A percentile compares a stretch with the other conserved stretches of the same genome.
Conservation (phyloP, 768 basidiomycete genomes). For the Hysterangium stoloniferum region DNA sequence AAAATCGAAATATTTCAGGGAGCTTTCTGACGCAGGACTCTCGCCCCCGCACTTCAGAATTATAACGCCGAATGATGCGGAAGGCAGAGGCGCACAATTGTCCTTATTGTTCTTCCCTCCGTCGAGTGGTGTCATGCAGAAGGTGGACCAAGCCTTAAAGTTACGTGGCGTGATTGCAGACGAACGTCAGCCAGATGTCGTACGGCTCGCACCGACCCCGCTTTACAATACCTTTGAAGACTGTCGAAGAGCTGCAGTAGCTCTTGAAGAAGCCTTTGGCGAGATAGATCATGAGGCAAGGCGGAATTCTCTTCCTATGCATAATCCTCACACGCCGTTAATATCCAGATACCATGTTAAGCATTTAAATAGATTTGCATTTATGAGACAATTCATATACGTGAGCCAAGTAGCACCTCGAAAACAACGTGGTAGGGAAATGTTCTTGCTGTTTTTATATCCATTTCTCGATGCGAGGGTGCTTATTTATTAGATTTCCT, state of each 20-base stretch:
- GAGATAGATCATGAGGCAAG: not conserved
- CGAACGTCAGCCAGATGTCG: slow-evolving; percentile 86
- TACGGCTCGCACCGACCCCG: slow-evolving; percentile 79
- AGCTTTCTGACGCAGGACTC: not conserved
- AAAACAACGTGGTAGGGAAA: too few relatives aligned
- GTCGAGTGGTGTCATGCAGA: slow-evolving; percentile 59
- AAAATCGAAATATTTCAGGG: slow-evolving; percentile 55
- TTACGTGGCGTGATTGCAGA: slow-evolving; percentile 83
- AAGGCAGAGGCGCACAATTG: slow-evolving; percentile 76
- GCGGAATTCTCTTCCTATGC: too few relatives aligned
- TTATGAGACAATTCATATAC: too few relatives aligned
- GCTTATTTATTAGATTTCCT: too few relatives aligned
- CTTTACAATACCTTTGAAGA: slow-evolving; percentile 83
- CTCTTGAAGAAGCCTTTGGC: slow-evolving; percentile 42
- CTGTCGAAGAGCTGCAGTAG: slow-evolving; percentile 58
- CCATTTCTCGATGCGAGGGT: too few relatives aligned
- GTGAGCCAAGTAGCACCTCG: too few relatives aligned
- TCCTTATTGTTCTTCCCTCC: slow-evolving; percentile 73
- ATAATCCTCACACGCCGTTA: too few relatives aligned
- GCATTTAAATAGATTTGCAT: too few relatives aligned
- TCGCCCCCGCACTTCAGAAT: slow-evolving; percentile 65
- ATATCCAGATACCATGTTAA: too few relatives aligned
- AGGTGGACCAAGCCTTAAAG: slow-evolving; percentile 51
- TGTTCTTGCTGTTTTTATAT: too few relatives aligned
- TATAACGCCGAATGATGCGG: slow-evolving; percentile 69